Base-by-base conservation (phyloP, 352 stramenopile genomes). In the Globisporangium cederbergense region DNA sequence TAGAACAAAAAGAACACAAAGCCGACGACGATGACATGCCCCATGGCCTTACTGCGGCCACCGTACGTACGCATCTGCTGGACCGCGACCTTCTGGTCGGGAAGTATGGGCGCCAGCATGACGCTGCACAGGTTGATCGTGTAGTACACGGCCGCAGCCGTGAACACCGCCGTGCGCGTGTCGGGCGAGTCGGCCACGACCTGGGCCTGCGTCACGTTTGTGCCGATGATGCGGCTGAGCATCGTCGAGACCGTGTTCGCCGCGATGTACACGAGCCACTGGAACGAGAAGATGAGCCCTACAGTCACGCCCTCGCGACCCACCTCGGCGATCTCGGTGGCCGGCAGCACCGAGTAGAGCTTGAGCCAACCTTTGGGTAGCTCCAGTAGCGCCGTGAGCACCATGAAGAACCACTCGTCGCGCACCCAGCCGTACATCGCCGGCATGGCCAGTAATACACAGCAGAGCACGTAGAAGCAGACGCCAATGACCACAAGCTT, bases 221-320 rank as follows among this genome's bases (percentile, higher is more conserved):
- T 69, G 1, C 57, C 68, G 53, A 71, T 71, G 9, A 65, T 20
- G 6, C 73, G n/a, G 40, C 62, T 81, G 10, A 86, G 64, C 55
- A 62, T 65, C 3, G 60, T 20, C 0, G 60, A 70, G 4, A 85
- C 22, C 18, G 66, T 75, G 45, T 72, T 71, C 4, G 70, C 64
- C 0, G 62, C 61, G 22, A 78, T 60, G n/a, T 53, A 71, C 3
- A 70, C 66, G 36, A 89, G 71, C 30, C 64, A 67, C 54, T 85
- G 74, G 28, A 82, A 72, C 2, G 79, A 87, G 18, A 85, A 62
- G 7, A 87, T 58, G 10, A 88, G 50, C 0, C 82, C 80, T 42
- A 88, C 74, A 1, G 73, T 87, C 40, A 77, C 77, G 6, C 79
- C 82, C 60, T 89, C 79, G 9, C 68, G 73, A 3, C 78, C 82